Percentiles rank a stretch among this genome's conserved stretches.
phyloP scores from a whole-genome alignment of 2,329 filamentous ascomycete species.

The Cladophialophora psammophila region DNA sequence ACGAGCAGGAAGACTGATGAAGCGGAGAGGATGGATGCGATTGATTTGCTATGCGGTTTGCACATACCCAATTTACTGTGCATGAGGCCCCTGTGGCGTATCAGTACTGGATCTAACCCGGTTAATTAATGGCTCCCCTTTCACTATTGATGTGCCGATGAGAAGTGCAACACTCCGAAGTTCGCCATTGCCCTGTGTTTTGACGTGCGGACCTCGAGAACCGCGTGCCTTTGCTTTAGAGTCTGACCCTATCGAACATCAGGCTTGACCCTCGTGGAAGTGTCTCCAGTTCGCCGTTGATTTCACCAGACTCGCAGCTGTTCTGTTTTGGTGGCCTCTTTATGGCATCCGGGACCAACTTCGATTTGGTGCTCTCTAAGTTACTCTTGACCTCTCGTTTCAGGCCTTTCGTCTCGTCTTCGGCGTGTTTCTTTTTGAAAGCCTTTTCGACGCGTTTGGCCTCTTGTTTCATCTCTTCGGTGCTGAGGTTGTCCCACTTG shows the following conservation, averaged over 20 bases:
- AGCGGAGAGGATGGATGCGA: not conserved
- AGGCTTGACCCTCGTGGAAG: conserved; percentile 31
- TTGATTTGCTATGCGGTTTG: not conserved
- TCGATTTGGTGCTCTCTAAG: conserved; percentile 28
- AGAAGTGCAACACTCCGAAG: no score
- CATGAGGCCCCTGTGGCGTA: not conserved
- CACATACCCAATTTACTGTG: not conserved
- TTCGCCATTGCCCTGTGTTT: not conserved
- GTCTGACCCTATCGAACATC: conserved; percentile 15
- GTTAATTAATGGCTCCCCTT: no score
- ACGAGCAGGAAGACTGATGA: no score
- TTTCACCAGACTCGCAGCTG: conserved; percentile 18
- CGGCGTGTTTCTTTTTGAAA: conserved; percentile 22
- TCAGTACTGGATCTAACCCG: not conserved
- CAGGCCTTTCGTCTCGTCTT: conserved; percentile 17
- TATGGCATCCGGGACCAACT: conserved; percentile 27
- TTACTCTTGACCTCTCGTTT: conserved; percentile 28
- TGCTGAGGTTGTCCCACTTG: conserved; percentile 33
- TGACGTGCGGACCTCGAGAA: not conserved
- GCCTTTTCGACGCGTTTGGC: conserved; percentile 28
- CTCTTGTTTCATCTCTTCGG: conserved; percentile 20
- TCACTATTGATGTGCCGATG: no score
- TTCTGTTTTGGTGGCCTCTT: conserved; percentile 19
- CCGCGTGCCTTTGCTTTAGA: conserved; percentile 3
- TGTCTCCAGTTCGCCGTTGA: conserved; percentile 11